Evolutionary conservation across 208 protist species (phyloP).

Genomic region (Crithidia acanthocephali): DNA sequence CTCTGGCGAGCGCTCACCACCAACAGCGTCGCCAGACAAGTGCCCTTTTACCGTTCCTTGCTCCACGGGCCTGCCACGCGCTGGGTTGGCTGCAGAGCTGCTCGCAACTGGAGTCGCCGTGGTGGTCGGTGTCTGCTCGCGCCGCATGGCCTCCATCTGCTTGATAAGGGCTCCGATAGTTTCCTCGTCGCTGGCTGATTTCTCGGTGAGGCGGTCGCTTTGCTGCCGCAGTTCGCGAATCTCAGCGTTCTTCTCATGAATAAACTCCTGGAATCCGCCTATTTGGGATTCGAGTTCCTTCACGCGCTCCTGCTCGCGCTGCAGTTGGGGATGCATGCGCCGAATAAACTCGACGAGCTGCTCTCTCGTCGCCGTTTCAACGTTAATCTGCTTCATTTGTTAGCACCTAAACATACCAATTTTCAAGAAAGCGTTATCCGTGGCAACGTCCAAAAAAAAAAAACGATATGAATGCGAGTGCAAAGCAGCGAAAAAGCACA

Average conservation of each 20-base stretch:
- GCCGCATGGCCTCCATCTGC: conserved; percentile 59
- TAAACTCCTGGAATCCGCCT: conserved; percentile 36
- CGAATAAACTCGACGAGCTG: conserved; percentile 69
- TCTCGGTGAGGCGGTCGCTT: conserved; percentile 60
- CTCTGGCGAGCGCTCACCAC: conserved; percentile 5
- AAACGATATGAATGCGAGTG: background rate
- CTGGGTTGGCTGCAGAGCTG: background rate
- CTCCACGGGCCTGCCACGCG: conserved; percentile 7
- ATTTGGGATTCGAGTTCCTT: conserved; percentile 59
- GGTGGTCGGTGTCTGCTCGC: background rate
- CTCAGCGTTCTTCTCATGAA: conserved; percentile 63
- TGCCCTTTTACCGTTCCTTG: conserved; percentile 9
- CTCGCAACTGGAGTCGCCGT: background rate
- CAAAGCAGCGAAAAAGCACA: background rate
- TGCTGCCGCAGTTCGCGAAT: conserved; percentile 62
- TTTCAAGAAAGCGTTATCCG: background rate
- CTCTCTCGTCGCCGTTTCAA: conserved; percentile 53
- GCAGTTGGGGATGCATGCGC: conserved; percentile 44
- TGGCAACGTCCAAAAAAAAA: conserved; percentile 11
- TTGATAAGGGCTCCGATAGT: conserved; percentile 74
- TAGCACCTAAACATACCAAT: background rate
- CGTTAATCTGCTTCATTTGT: conserved; percentile 43
- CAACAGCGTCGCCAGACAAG: conserved; percentile 2
- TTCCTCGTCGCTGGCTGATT: conserved; percentile 73
- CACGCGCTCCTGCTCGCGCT: conserved; percentile 31